These are phyloP conservation scores for Streptanthus diversifolius DNA, from an alignment of 345 rosid species.

Conservation along the genomic window DNA sequence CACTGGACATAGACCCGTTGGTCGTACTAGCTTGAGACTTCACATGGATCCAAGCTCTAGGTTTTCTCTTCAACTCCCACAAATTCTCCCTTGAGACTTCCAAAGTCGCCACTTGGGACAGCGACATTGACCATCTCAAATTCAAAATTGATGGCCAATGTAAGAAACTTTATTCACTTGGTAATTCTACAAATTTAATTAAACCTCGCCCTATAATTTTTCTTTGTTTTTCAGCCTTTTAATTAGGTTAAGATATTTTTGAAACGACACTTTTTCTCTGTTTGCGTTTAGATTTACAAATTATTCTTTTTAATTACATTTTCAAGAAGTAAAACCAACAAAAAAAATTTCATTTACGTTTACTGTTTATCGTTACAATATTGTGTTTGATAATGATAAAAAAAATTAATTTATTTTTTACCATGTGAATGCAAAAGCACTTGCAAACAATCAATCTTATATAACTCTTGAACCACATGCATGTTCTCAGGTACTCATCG, in stretches of 20 bases:
- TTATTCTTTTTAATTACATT: neutral
- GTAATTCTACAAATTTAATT: neutral
- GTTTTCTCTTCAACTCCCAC: conserved; percentile 39
- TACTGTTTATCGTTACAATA: neutral
- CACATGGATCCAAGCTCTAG: conserved; percentile 51
- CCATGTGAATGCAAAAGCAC: neutral
- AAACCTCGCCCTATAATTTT: neutral
- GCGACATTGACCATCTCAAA: conserved; percentile 45
- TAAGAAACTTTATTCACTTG: conserved; percentile 45
- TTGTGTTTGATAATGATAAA: too few relatives aligned
- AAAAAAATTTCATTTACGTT: neutral
- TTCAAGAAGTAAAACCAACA: neutral
- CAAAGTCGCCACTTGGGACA: conserved; percentile 45
- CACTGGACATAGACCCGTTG: conserved; percentile 46
- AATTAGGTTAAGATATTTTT: neutral
- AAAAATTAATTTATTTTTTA: neutral
- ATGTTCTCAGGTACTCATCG: neutral
- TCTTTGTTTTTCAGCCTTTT: neutral
- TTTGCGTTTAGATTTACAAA: neutral
- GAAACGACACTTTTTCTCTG: neutral
- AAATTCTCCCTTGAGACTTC: conserved; percentile 53
- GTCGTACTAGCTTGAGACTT: conserved; percentile 44
- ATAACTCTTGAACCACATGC: neutral
- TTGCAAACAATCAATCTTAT: neutral
- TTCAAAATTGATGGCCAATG: conserved; percentile 44